Base-by-base conservation (phyloP, 305 asterid genomes). In the Fraxinus sp. region DNA sequence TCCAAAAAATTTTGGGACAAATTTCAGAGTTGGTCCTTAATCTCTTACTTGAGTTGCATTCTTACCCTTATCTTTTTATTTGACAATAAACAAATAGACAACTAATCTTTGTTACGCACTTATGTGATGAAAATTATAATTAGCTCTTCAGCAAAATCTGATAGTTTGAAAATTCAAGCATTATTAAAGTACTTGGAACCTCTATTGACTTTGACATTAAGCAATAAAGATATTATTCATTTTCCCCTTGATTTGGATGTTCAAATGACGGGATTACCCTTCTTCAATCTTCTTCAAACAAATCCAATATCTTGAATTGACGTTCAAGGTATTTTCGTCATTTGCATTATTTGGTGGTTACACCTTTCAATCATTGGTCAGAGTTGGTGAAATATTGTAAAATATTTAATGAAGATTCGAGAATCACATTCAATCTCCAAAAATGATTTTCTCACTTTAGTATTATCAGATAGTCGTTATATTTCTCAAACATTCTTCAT, bases 11-110 rank as follows among this genome's bases (percentile, higher is more conserved):
- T 30, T 4, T 0, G 7, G 8, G 36, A 26, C 26, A 32, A 16
- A 78, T 79, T 78, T 71, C 18, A 94, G 2, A 7, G 70, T 88
- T 76, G 83, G 64, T 85, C 92, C 94, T 83, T 74, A 24, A 9
- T 2, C 71, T 20, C 52, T 6, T 16, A 6, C 37, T 11, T 30
- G 22, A 5, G 11, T 32, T 71, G 0, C 28, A 18, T 18, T 7
- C 7, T 18, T 57, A 18, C 68, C 28, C 26, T 20, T 10, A 18
- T 18, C 68, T 57, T 57, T 57, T 68, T 68, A 30, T 14, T 59
- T 59, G 30, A 59, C 14, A 20, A 20, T 59, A 20, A 6, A n/a
- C 30, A 18, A 18, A 20, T 59, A 18, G 11, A 62, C 16, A 62
- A 62, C 32, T 62, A 22, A 62, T 62, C 14, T 62, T 62, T 62